These are phyloP conservation scores for Euphorbia lathyris DNA, from an alignment of 345 rosid genomes.

Conservation along the genomic window DNA sequence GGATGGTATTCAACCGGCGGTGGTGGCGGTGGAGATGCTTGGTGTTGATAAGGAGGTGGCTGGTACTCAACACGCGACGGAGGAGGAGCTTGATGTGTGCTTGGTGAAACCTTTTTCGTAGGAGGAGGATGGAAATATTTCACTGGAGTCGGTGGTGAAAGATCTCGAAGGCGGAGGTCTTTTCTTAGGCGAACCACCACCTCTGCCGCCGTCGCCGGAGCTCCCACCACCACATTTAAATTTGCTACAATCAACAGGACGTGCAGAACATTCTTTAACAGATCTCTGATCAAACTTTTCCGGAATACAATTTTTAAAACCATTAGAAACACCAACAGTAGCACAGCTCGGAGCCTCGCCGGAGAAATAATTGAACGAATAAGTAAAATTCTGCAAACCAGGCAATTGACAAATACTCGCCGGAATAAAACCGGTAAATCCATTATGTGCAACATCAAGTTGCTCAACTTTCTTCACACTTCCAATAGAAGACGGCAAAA, in stretches of 20 bases:
- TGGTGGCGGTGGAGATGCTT: constrained; percentile 13
- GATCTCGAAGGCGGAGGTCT: constrained; percentile 33
- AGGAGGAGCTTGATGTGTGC: too few relatives aligned
- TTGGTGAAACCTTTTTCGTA: constrained; percentile 36
- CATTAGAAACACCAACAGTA: constrained; percentile 31
- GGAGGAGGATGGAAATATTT: constrained; percentile 31
- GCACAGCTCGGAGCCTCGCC: constrained; percentile 57
- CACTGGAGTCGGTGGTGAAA: constrained; percentile 23
- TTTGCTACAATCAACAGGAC: too few relatives aligned
- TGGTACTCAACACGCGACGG: constrained; percentile 16
- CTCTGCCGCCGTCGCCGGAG: too few relatives aligned
- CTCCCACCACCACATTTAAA: too few relatives aligned
- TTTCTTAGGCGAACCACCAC: too few relatives aligned
- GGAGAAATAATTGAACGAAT: constrained; percentile 58
- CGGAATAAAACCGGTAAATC: constrained; percentile 63
- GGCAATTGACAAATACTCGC: constrained; percentile 51
- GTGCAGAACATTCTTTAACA: too few relatives aligned
- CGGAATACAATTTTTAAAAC: constrained; percentile 47
- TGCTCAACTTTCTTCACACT: too few relatives aligned
- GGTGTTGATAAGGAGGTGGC: not conserved
- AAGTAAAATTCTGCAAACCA: constrained; percentile 56
- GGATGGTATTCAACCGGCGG: constrained; percentile 10
- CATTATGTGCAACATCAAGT: too few relatives aligned
- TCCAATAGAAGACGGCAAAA: too few relatives aligned
- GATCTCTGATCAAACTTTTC: too few relatives aligned